A percentile compares a stretch with the other conserved stretches of the same genome.
Conservation (phyloP, 2,329 filamentous ascomycete genomes). For the Fusarium mundagurra region DNA sequence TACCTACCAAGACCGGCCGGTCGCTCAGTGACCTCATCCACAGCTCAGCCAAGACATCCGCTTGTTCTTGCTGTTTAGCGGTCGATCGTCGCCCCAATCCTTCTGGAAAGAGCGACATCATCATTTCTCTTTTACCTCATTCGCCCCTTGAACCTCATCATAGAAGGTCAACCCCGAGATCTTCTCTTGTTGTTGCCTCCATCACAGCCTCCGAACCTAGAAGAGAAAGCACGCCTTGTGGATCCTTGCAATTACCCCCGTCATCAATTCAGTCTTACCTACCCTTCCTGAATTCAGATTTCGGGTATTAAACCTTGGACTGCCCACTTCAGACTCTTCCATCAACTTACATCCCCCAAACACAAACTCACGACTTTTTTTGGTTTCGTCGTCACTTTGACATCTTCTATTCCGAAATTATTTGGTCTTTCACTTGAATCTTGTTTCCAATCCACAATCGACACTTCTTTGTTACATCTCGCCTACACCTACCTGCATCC, state of each 20-base stretch:
- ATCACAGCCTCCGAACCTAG: background rate
- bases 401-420: background rate
- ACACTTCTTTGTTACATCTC: background rate
- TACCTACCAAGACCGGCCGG: slow-evolving; percentile 10
- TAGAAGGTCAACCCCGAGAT: slow-evolving; percentile 1
- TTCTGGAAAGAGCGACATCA: slow-evolving; percentile 22
- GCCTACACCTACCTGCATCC: background rate
- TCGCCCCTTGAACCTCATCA: slow-evolving; percentile 5
- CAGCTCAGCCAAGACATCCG: slow-evolving; percentile 5
- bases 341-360: background rate
- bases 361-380: slow-evolving; percentile 1
- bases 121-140: slow-evolving; percentile 1
- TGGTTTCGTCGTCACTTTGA: background rate
- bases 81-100: slow-evolving; percentile 13
- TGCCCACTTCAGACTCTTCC: slow-evolving; percentile 16
- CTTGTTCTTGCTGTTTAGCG: slow-evolving; percentile 12
- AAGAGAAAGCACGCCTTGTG: slow-evolving; percentile 7
- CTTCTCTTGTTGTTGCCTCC: background rate
- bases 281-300: background rate
- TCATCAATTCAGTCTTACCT: slow-evolving; percentile 14
- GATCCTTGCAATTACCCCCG: slow-evolving; percentile 16
- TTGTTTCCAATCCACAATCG: background rate
- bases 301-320: slow-evolving; percentile 28
- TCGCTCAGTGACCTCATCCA: slow-evolving; percentile 21
- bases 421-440: background rate